Evolutionary conservation across 2,329 filamentous ascomycete genomes (phyloP).

Genomic region (Drechslera avenae): DNA sequence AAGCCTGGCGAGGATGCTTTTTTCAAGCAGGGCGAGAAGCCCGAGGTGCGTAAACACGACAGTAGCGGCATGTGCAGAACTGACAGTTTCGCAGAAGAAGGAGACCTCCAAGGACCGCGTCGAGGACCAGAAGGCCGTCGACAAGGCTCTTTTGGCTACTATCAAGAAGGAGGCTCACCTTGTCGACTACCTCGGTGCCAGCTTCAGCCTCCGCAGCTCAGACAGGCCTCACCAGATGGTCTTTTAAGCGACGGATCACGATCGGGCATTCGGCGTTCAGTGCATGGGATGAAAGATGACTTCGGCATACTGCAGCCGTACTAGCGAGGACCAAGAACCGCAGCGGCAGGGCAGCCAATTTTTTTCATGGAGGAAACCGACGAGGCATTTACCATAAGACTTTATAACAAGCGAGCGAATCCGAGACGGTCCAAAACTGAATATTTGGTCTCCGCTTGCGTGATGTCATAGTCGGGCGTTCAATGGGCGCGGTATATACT

Average conservation of each 20-base stretch:
- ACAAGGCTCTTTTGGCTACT: constrained; percentile 91
- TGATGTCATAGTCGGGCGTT: constrained; percentile 43
- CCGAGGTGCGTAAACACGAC: constrained; percentile 70
- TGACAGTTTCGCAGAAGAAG: constrained; percentile 77
- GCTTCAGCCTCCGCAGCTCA: constrained; percentile 98
- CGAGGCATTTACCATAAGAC: constrained; percentile 49
- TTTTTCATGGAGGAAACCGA: constrained; percentile 48
- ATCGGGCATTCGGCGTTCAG: constrained; percentile 47
- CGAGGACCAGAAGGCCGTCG: constrained; percentile 97
- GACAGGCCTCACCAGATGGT: constrained; percentile 99
- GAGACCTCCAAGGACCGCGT: constrained; percentile 87
- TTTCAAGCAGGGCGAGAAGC: constrained; percentile 99
- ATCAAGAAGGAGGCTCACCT: constrained; percentile 99
- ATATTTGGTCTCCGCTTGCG: constrained; percentile 37
- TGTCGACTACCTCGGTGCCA: constrained; percentile 88
- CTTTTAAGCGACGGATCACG: constrained; percentile 69
- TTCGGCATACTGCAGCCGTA: constrained; percentile 49
- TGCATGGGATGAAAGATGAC: constrained; percentile 50
- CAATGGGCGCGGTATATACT: constrained; percentile 26
- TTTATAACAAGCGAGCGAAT: constrained; percentile 50
- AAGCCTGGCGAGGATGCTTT: constrained; percentile 98
- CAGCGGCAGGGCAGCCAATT: constrained; percentile 44
- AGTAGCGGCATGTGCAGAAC: neutral
- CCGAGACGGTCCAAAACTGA: constrained; percentile 50
- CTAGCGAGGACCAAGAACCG: constrained; percentile 45